A percentile compares a stretch with the other conserved stretches of the same genome.
These are phyloP conservation scores for Ophiostoma australiae DNA, from an alignment of 2,329 filamentous ascomycete genomes.

Conservation along the genomic window DNA sequence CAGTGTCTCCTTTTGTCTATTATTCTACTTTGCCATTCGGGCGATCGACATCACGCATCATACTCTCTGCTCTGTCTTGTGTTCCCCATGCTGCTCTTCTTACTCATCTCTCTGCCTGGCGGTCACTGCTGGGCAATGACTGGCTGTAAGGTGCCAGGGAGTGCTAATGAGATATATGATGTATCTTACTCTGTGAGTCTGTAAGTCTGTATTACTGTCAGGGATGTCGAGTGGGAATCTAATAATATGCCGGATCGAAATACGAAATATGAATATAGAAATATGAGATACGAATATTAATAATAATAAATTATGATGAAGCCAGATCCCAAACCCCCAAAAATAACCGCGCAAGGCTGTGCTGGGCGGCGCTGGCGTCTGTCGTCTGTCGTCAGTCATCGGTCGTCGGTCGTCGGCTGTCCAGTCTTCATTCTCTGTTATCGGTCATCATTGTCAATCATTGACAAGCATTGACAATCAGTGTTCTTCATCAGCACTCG, in stretches of 20 bases:
- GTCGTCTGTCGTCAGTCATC: not conserved
- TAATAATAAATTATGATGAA: not conserved
- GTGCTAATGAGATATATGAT: too few relatives aligned
- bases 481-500: not conserved
- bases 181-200: too few relatives aligned
- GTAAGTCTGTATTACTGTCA: too few relatives aligned
- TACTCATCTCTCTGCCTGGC: not conserved
- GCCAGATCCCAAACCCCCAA: not conserved
- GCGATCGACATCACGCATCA: too few relatives aligned
- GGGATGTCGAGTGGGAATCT: too few relatives aligned
- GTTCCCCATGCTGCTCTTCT: not conserved
- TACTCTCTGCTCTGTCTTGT: too few relatives aligned
- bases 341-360: slow-evolving; percentile 9
- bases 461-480: not conserved
- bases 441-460: not conserved
- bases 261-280: too few relatives aligned
- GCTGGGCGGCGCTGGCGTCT: not conserved
- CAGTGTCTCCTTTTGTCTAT: not conserved
- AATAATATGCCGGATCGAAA: too few relatives aligned
- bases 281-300: not conserved
- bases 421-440: not conserved
- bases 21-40: too few relatives aligned
- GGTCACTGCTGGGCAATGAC: not conserved
- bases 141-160: not conserved
- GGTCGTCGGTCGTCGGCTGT: not conserved